Evolutionary conservation across 371 early-diverging fungal species (phyloP).

Genomic region (Umbelopsis sp.): DNA sequence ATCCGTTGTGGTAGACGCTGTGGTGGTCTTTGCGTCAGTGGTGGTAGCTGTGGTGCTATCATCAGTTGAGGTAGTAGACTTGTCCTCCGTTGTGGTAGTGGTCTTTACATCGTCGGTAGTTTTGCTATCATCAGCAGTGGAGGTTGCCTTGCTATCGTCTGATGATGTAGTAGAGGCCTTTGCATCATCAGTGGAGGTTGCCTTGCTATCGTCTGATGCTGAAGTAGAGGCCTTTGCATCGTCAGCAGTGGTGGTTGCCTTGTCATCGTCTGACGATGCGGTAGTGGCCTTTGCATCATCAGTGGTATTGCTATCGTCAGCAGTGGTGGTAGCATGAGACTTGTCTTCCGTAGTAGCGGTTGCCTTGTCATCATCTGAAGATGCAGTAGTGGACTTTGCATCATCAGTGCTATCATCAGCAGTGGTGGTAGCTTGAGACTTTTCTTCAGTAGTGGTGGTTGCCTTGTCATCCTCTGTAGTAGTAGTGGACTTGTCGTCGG

Average conservation of each 20-base stretch:
- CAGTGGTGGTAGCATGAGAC: not conserved
- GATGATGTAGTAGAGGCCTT: not conserved
- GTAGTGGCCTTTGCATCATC: not conserved
- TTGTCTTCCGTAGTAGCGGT: not conserved
- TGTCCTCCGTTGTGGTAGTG: not conserved
- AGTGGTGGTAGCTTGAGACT: not conserved
- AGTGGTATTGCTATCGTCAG: not conserved
- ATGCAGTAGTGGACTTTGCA: not conserved
- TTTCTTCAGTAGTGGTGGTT: not conserved
- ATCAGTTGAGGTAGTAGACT: not conserved
- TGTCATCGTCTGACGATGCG: not conserved
- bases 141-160: not conserved
- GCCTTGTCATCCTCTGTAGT: not conserved
- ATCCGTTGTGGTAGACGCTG: slow-evolving; percentile 18
- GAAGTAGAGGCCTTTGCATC: not conserved
- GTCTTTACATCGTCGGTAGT: not conserved
- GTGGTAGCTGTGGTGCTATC: not conserved
- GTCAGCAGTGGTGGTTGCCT: not conserved
- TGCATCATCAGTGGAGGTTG: not conserved
- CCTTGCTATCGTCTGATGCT: not conserved
- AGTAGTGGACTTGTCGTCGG: not conserved
- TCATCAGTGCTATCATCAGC: not conserved
- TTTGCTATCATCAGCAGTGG: not conserved
- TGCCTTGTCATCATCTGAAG: not conserved
- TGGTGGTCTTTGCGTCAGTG: not conserved